Percentiles rank a stretch among this genome's conserved stretches.
Evolutionary conservation across 768 basidiomycete genomes (phyloP).

Genomic region (Lentinula edodes): DNA sequence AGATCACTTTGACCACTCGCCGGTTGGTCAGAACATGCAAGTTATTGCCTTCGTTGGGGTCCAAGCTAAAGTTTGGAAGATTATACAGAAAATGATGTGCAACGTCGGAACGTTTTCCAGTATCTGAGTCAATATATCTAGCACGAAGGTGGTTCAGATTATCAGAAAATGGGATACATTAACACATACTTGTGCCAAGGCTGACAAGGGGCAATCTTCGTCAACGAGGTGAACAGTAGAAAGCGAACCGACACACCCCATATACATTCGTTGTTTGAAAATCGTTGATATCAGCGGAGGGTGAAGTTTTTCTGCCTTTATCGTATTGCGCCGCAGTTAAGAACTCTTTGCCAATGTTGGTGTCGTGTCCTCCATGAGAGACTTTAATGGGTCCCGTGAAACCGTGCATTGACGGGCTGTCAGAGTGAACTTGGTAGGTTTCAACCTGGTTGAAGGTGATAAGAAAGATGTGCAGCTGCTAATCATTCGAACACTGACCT

Average conservation of each 20-base stretch:
- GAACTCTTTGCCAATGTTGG: constrained; percentile 31
- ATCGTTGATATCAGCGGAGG: constrained; percentile 26
- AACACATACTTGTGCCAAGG: background rate
- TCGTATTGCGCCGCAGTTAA: constrained; percentile 32
- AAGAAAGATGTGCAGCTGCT: background rate
- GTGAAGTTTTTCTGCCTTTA: constrained; percentile 17
- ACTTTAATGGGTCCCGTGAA: constrained; percentile 31
- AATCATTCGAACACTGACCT: constrained; percentile 22
- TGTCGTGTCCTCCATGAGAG: constrained; percentile 27
- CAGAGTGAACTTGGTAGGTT: constrained; percentile 26
- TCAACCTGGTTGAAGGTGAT: constrained; percentile 22
- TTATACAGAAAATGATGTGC: constrained; percentile 27
- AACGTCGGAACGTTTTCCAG: constrained; percentile 33
- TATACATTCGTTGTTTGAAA: constrained; percentile 24
- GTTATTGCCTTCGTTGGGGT: constrained; percentile 1
- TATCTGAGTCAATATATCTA: constrained; percentile 34
- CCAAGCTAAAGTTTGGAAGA: constrained; percentile 18
- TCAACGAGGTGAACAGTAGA: background rate
- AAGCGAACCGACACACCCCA: constrained; percentile 19
- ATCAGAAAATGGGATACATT: background rate
- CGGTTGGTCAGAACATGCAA: constrained; percentile 13
- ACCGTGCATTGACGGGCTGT: constrained; percentile 26
- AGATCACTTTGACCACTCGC: constrained; percentile 22
- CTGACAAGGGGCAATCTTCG: background rate
- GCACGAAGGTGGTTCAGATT: constrained; percentile 12